Evolutionary conservation across 2,329 filamentous ascomycete species (phyloP), one percentile per base, ranked within the genome.

Genomic region (Aspergillus caelatus): DNA sequence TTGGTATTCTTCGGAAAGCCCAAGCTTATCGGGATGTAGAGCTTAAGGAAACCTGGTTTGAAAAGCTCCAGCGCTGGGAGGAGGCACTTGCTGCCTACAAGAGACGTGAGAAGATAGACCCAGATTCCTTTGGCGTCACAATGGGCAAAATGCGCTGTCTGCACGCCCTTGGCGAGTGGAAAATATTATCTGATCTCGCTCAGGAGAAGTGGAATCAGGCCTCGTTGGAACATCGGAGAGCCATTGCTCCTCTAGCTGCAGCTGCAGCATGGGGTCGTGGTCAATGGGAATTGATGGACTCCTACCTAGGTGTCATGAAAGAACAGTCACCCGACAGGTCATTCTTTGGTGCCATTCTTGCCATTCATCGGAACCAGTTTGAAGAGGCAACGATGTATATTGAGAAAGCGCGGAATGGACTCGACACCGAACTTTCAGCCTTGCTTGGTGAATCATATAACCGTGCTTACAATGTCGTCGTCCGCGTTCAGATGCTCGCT

Each of bases 61-160:
- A 99, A 79, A 98, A 97, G 81, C 82, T 99, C 55, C 93, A 98
- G 77, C 89, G 95, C 63, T 99, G 96, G 96, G 96, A 99, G 68
- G 96, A 99, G 78, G 95, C 95, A 3, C 83, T 99, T 61, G 88
- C 90, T 53, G 96, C 95, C 55, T 98, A 98, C 74, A 92, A 95
- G 71, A 90, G 92, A 74, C 91, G 94, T 52, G 94, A 97, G 72
- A 80, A 83, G 58, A 89, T 93, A 68, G 84, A 92, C 34, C 86
- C 87, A 34, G 87, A 89, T 65, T 93, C 93, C 0, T 93, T 99
- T 65, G 95, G 98, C 64, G 93, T 99, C 60, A 93, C 96, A 39
- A 98, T 99, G 94, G 95, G 95, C 69, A 99, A 99, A 80, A 99
- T 99, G 95, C 89, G 95, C 55, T 99, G 95, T 84, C 82, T 98